Base-by-base conservation (phyloP, 306 rosid genomes). In the Inga leiocalycina region DNA sequence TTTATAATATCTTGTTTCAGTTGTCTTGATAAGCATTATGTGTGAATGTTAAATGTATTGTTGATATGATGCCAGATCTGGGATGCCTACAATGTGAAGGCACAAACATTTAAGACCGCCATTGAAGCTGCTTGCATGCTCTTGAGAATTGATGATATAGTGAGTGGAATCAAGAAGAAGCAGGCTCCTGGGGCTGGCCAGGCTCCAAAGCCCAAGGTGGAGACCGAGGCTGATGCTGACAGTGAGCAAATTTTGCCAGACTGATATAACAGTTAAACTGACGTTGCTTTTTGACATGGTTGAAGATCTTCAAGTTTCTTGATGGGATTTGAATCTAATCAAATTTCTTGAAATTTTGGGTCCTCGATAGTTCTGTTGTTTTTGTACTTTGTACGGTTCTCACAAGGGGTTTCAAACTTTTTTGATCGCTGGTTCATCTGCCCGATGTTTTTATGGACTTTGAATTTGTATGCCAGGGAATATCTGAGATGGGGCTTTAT, bases 91-190 rank as follows among this genome's bases (percentile, higher is more conserved):
- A 97, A 92, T 76, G 99, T 97, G 70, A 97, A 97, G 91, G 91
- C 97, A 6, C 99, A 97, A 84, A 93, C 99, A 7, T 97, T 97
- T 59, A 97, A 97, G 91, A 97, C 99, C 2, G 98, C 99, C 56
- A 97, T 97, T 79, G 99, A 97, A 94, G 97, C 98, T 44, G 94
- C 98, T 48, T 91, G 99, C 93, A 92, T 97, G 94, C 99, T 97
- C 54, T 86, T 97, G 84, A 94, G 99, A 81, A 97, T 97, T 74
- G 98, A 97, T 77, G 99, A 97, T 82, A 91, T 94, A 76, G 99
- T 97, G 88, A 97, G 99, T 44, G 98, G 99, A 16, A 91, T 97
- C 76, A 97, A 97, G 90, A 96, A 93, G 91, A 94, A 92, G 91
- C 94, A 92, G 77, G 89, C 94, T 57, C 89, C 97, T 64, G 97